Evolutionary conservation across 2,329 filamentous ascomycete species (phyloP), one percentile per base, ranked within the genome.

Genomic region (Talaromyces pinophilus): DNA sequence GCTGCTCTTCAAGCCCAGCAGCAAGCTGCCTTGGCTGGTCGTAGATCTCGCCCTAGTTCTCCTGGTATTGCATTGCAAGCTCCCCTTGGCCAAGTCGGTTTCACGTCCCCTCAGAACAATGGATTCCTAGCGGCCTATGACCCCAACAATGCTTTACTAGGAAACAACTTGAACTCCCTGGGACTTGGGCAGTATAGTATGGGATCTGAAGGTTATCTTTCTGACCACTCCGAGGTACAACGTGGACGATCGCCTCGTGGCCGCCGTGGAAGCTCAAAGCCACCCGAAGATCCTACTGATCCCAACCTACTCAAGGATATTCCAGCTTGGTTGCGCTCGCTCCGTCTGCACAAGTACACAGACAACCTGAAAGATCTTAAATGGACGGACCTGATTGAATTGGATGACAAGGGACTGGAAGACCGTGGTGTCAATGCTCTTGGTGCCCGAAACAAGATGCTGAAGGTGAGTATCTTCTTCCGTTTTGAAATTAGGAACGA

Each of bases 341-440:
- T 98, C 76, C 89, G 95, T 68, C 85, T 99, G 73, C 95, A 99
- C 85, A 99, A 99, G 83, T 99, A 99, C 81, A 99, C 95, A 10
- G 95, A 99, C 72, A 96, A 98, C 72, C 82, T 99, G 70, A 99
- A 98, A 82, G 94, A 98, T 75, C 88, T 98, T 84, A 93, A 95
- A 74, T 99, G 95, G 95, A 91, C 90, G 33, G 95, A 99, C 63
- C 82, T 99, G 72, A 84, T 99, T 67, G 91, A 95, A 78, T 83
- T 99, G 72, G 92, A 97, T 74, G 95, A 99, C 72, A 93, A 93
- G 76, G 93, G 92, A 59, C 83, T 99, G 69, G 94, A 98, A 81
- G 91, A 92, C 30, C 90, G 92, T 62, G 95, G 95, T 60, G 95
- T 99, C 38, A 97, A 97, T 78, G 95, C 95, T 63, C 86, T 98